Conservation (phyloP, 768 basidiomycete species). For the Kwoniella europaea region DNA sequence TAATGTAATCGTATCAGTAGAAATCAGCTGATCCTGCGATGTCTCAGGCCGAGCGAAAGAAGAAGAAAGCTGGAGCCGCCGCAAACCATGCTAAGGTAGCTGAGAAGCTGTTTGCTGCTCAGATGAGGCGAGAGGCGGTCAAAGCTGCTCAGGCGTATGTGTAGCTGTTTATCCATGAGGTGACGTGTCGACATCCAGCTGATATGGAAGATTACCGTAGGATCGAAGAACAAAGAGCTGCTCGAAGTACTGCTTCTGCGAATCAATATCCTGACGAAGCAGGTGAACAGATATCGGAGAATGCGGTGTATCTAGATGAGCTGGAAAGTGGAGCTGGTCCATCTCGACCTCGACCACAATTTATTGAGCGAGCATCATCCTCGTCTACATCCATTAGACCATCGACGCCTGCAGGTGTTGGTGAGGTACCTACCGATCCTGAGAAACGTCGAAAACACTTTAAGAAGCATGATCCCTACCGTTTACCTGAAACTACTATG, state of each 20-base stretch:
- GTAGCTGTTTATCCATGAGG: too few relatives aligned
- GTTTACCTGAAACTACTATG: slow-evolving; percentile 72
- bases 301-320: slow-evolving; percentile 88
- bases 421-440: slow-evolving; percentile 59
- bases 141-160: slow-evolving; percentile 63
- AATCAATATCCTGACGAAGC: slow-evolving; percentile 42
- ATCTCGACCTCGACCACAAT: slow-evolving; percentile 28
- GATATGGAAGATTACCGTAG: slow-evolving; percentile 14
- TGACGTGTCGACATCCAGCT: not conserved
- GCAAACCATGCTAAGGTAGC: slow-evolving; percentile 83
- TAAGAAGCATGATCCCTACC: slow-evolving; percentile 75
- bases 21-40: slow-evolving; percentile 23
- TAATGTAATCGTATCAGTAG: not conserved
- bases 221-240: slow-evolving; percentile 34
- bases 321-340: slow-evolving; percentile 61
- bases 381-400: slow-evolving; percentile 1
- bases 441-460: slow-evolving; percentile 59
- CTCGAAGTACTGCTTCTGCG: slow-evolving; percentile 31
- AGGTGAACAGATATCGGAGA: slow-evolving; percentile 67
- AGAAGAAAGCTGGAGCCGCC: slow-evolving; percentile 88
- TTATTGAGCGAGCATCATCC: slow-evolving; percentile 25
- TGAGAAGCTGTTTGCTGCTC: slow-evolving; percentile 88
- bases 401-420: slow-evolving; percentile 10
- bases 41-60: slow-evolving; percentile 77
- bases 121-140: slow-evolving; percentile 86